Evolutionary conservation across 139 green algal species (phyloP).

Genomic region (Dunaliella sp.): DNA sequence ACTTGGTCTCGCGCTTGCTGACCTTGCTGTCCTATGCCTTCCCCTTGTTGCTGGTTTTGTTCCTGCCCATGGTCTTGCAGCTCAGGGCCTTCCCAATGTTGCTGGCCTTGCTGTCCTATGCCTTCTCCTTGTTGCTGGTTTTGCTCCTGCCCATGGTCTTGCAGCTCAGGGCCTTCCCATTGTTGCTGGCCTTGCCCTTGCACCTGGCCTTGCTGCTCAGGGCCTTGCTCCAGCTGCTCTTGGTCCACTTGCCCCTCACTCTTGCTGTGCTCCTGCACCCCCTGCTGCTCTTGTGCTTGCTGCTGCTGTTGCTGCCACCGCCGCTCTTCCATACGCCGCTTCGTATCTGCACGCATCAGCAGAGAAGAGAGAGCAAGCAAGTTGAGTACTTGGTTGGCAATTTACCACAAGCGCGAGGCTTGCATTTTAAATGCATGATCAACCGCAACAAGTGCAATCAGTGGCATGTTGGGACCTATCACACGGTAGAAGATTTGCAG

Average conservation of each 20-base stretch:
- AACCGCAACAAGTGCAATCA: no score
- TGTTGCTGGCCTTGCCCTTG: background rate
- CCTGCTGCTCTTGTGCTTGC: background rate
- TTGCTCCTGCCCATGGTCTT: background rate
- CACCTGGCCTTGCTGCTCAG: background rate
- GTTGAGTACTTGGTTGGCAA: background rate
- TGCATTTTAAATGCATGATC: background rate
- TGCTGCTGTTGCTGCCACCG: conserved; percentile 1
- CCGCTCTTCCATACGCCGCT: background rate
- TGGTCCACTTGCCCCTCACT: background rate
- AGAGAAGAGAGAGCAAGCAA: background rate
- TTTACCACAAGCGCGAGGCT: background rate
- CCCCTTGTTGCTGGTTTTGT: no score
- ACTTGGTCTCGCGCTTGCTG: no score
- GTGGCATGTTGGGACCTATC: background rate
- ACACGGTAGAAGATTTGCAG: background rate
- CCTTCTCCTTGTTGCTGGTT: no score
- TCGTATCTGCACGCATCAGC: background rate
- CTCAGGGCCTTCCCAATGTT: background rate
- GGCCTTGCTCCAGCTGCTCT: background rate
- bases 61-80: background rate
- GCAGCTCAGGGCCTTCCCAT: background rate
- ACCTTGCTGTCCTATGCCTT: no score
- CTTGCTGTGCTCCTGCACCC: background rate
- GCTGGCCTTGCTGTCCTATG: no score